These are phyloP conservation scores for Salix suchowensis DNA, from an alignment of 345 rosid species.

Conservation along the genomic window DNA sequence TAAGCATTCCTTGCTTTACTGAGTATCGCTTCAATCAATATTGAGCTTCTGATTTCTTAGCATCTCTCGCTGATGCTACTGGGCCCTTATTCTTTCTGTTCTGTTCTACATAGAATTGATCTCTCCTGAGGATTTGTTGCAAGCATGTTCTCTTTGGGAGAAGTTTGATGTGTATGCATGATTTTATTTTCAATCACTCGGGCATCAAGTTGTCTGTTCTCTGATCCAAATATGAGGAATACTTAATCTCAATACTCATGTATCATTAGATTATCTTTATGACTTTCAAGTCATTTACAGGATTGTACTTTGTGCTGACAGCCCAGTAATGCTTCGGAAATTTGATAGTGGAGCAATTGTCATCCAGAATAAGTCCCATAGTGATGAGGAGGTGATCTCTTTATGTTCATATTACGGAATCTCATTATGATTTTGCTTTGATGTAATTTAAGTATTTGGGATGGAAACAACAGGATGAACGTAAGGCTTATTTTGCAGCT, in stretches of 20 bases:
- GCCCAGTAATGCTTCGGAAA: constrained; percentile 96
- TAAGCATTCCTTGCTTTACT: not conserved
- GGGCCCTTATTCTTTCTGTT: not conserved
- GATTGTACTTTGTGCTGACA: constrained; percentile 35
- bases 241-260: not conserved
- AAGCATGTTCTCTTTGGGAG: constrained; percentile 93
- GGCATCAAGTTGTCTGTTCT: not conserved
- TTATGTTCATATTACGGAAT: constrained; percentile 6
- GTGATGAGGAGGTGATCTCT: constrained; percentile 79
- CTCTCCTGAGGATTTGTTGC: constrained; percentile 90
- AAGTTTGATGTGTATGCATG: constrained; percentile 84
- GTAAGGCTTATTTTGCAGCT: not conserved
- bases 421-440: not conserved
- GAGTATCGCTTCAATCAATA: not conserved
- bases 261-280: constrained; percentile 1
- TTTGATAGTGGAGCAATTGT: constrained; percentile 97
- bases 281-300: constrained; percentile 13
- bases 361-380: constrained; percentile 86
- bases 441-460: not conserved
- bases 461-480: not conserved
- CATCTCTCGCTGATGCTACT: not conserved
- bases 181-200: constrained; percentile 3
- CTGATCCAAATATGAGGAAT: not conserved
- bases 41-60: not conserved
- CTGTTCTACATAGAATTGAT: constrained; percentile 58